Evolutionary conservation across 345 rosid genomes (phyloP), one percentile per base, ranked within the genome.

Genomic region (Dipteronia dyeriana): DNA sequence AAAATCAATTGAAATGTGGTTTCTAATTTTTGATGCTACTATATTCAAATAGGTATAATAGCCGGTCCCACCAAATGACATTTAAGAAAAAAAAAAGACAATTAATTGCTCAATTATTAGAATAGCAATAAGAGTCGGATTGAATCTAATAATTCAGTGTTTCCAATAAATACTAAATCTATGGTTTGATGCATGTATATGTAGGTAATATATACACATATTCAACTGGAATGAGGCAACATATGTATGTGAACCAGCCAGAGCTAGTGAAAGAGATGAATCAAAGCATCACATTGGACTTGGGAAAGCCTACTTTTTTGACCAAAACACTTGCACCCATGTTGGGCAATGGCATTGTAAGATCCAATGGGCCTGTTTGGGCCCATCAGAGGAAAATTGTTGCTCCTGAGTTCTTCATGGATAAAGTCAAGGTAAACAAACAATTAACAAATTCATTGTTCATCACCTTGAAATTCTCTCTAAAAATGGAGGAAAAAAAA

Each of bases 231-330:
- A 20, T 79, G 56, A 85, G 82, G 79, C 97, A 92, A 74, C 95
- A 92, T 75, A 62, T 94, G 77, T 92, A 90, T 53, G 78, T 90
- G 73, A 92, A 88, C 74, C 82, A 92, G 71, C 88, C 95, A 1
- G 93, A 88, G 69, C n/a, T 91, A 5, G 91, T 92, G 75, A 92
- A 87, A 85, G 97, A 92, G 75, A 83, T 94, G 83, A 92, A 90
- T 80, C 91, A 80, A 73, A 82, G 86, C 64, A 84, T 67, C 23
- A 82, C 90, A 14, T 79, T 91, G 84, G 84, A 81, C 39, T 82
- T 94, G 59, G 98, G 98, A 9, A 94, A 94, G 77, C 91, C 90
- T 74, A 67, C 91, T 62, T 92, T 89, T 77, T 72, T 90, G 53
- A 86, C 92, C 60, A 87, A 90, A 77, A 84, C 82, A 47, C 90